A percentile compares a stretch with the other conserved stretches of the same genome.
phyloP scores from a whole-genome alignment of 2,329 filamentous ascomycete species.

The Aureobasidium sp. region DNA sequence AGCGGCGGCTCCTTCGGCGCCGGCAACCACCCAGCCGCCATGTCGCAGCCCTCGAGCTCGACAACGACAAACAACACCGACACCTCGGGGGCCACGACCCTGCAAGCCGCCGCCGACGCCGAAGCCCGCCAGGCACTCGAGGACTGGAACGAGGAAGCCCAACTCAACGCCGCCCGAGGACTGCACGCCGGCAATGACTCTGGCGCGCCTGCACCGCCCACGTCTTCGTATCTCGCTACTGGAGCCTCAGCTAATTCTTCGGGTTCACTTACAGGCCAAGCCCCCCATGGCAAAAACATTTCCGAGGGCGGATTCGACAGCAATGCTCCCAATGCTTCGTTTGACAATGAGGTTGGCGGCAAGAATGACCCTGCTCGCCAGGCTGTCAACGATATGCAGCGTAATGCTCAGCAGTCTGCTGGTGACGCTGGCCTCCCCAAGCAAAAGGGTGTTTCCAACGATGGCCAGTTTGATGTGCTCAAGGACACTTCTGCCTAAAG shows the following conservation, averaged over 20 bases:
- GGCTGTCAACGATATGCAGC: conserved; percentile 33
- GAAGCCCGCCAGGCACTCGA: conserved; percentile 38
- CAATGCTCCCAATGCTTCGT: conserved; percentile 43
- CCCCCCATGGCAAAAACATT: conserved; percentile 47
- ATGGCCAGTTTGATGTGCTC: conserved; percentile 9
- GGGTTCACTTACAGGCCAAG: conserved; percentile 18
- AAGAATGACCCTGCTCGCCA: conserved; percentile 49
- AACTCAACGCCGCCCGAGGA: conserved; percentile 33
- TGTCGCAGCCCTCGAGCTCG: conserved; percentile 43
- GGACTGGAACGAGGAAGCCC: conserved; percentile 32
- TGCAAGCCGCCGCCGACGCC: conserved; percentile 43
- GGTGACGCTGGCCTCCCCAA: conserved; percentile 3
- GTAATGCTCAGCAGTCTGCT: conserved; percentile 9
- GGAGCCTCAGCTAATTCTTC: background rate
- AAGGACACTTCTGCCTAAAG: conserved; percentile 11
- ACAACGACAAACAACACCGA: conserved; percentile 52
- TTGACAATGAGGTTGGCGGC: conserved; percentile 46
- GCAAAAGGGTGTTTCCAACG: conserved; percentile 9
- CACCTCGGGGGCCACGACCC: conserved; percentile 45
- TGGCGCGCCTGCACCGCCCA: conserved; percentile 23
- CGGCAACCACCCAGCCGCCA: conserved; percentile 49
- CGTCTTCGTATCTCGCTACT: background rate
- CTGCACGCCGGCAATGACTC: conserved; percentile 17
- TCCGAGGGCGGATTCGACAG: conserved; percentile 41
- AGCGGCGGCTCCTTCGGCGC: conserved; percentile 53